Evolutionary conservation across 2,329 filamentous ascomycete genomes (phyloP).

Genomic region (Fusarium continuum): DNA sequence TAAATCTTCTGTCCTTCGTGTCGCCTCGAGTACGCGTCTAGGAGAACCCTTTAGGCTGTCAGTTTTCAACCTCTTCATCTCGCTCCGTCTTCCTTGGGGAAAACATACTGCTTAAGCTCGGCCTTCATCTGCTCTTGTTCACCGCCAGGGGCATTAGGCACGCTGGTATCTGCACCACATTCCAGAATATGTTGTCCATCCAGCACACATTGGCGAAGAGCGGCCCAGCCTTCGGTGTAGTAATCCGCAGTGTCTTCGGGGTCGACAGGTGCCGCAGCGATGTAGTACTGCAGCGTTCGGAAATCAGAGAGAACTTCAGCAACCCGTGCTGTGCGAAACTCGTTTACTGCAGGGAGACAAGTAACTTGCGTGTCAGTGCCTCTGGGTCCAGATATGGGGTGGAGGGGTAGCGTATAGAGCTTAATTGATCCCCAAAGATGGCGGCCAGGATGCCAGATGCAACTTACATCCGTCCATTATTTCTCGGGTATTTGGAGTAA

Average conservation of each 20-base stretch:
- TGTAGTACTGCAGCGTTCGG: conserved; percentile 68
- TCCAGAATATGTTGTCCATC: conserved; percentile 73
- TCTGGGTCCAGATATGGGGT: not conserved
- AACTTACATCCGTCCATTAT: conserved; percentile 44
- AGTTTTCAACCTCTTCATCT: not conserved
- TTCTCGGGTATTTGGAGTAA: conserved; percentile 3
- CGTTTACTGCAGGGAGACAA: conserved; percentile 61
- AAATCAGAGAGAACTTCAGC: conserved; percentile 71
- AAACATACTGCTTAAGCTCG: conserved; percentile 67
- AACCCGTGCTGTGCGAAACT: conserved; percentile 66
- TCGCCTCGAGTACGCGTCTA: conserved; percentile 68
- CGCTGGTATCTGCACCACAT: conserved; percentile 68
- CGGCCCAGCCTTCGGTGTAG: conserved; percentile 70
- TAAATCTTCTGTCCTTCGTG: conserved; percentile 74
- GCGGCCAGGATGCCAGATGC: conserved; percentile 12
- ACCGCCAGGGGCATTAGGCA: conserved; percentile 62
- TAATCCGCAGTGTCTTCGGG: conserved; percentile 66
- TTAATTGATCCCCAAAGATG: conserved; percentile 7
- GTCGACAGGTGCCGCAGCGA: conserved; percentile 65
- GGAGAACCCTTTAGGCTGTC: conserved; percentile 56
- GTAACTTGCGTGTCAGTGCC: conserved; percentile 31
- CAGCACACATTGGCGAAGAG: conserved; percentile 67
- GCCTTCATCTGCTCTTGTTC: conserved; percentile 69
- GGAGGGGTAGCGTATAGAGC: not conserved
- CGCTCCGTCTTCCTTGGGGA: not conserved